These are phyloP conservation scores for Puccinia novopanici DNA, from an alignment of 1,284 basidiomycete genomes.

Conservation along the genomic window DNA sequence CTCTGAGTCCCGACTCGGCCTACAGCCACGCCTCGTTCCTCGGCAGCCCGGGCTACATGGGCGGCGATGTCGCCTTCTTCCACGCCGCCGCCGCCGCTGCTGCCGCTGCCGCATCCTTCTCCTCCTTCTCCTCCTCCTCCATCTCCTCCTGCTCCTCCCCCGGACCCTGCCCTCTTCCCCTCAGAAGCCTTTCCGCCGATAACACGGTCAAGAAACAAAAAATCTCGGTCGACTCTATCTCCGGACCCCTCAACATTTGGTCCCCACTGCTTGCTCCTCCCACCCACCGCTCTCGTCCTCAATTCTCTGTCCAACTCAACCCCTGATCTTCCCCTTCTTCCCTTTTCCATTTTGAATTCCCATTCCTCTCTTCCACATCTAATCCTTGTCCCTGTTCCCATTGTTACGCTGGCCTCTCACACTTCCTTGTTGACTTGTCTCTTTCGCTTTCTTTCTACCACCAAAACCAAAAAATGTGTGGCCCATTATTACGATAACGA, in stretches of 20 bases:
- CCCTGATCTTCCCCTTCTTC: neutral
- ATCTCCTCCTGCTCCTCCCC: slow-evolving; percentile 24
- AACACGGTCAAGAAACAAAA: slow-evolving; percentile 22
- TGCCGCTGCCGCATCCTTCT: too few relatives aligned
- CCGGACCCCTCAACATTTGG: slow-evolving; percentile 4
- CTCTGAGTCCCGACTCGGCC: slow-evolving; percentile 5
- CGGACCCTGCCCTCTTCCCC: neutral
- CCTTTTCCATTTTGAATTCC: neutral
- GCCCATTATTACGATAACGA: too few relatives aligned
- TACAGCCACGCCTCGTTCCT: neutral
- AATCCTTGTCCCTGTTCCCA: too few relatives aligned
- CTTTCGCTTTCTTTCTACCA: too few relatives aligned
- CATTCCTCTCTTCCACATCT: neutral
- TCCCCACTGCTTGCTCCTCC: neutral
- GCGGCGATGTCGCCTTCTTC: neutral
- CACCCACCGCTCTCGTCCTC: neutral
- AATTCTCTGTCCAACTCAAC: neutral
- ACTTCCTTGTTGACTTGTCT: too few relatives aligned
- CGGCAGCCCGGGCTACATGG: slow-evolving; percentile 1
- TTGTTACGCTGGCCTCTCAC: too few relatives aligned
- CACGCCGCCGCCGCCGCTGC: neutral
- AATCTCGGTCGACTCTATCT: slow-evolving; percentile 9
- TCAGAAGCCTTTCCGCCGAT: slow-evolving; percentile 1
- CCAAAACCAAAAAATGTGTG: too few relatives aligned
- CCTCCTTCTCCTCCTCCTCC: too few relatives aligned